A percentile compares a stretch with the other conserved stretches of the same genome.
Evolutionary conservation across 768 basidiomycete genomes (phyloP).

Genomic region (Calocybe indica): DNA sequence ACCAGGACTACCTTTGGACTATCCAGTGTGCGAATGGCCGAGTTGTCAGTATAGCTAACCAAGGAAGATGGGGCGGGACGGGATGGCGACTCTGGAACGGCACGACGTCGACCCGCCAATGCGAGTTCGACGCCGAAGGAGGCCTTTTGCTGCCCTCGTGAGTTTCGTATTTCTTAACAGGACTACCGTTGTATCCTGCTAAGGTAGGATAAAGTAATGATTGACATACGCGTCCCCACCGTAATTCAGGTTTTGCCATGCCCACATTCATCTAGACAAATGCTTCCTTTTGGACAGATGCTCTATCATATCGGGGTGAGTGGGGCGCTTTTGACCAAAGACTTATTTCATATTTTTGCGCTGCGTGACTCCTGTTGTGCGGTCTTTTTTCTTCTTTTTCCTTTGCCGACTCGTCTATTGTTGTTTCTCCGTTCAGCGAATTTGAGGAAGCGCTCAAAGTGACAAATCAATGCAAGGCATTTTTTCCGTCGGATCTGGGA

Average conservation of each 20-base stretch:
- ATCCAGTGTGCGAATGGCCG: too few species aligned
- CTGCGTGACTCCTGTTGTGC: too few species aligned
- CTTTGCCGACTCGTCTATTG: neutral
- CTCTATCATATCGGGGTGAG: constrained; percentile 47
- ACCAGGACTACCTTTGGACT: too few species aligned
- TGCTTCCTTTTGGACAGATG: constrained; percentile 59
- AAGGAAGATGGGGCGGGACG: too few species aligned
- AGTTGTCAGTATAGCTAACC: too few species aligned
- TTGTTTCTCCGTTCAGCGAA: constrained; percentile 27
- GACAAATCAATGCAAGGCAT: constrained; percentile 45
- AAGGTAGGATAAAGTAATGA: neutral
- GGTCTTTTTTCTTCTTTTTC: too few species aligned
- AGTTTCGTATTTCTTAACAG: constrained; percentile 10
- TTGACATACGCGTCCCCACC: constrained; percentile 1
- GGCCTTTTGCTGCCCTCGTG: constrained; percentile 31
- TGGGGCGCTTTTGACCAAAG: neutral
- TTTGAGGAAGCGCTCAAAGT: constrained; percentile 51
- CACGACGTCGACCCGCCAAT: constrained; percentile 1
- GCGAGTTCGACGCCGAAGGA: constrained; percentile 20
- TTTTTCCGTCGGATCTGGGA: constrained; percentile 33
- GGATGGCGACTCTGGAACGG: neutral
- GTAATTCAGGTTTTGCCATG: constrained; percentile 42
- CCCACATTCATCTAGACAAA: constrained; percentile 65
- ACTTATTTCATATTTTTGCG: constrained; percentile 1
- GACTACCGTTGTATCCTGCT: neutral